Base-by-base conservation (phyloP, 305 asterid species). In the Rubia occidens region DNA sequence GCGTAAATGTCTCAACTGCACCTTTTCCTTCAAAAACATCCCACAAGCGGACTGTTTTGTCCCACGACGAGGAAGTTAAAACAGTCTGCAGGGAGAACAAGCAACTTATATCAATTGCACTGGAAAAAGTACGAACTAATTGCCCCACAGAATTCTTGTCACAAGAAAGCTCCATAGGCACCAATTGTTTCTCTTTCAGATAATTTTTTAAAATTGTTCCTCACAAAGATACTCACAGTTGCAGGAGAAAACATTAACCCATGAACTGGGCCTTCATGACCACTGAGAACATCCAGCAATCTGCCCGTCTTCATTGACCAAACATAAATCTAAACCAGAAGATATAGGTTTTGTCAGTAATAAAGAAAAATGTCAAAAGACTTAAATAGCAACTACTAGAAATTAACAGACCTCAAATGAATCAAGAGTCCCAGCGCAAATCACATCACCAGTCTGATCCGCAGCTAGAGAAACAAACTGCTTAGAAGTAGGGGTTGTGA, bases 241-340 rank as follows among this genome's bases (percentile, higher is more conserved):
- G 88, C 75, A 47, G 99, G 99, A 77, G 97, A 94, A 80, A 94
- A 94, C 89, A 89, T 84, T 71, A 94, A 81, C 70, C 96, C 99
- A 75, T 90, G 99, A 72, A 94, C 99, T 73, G 99, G 99, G 73
- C 95, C 99, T 80, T 88, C 95, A 56, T 94, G 99, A 65, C 99
- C 97, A 21, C 99, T 94, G 75, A 94, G 97, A 83, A 89, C 85
- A 47, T 94, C 99, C 82, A 94, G 78, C 61, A 94, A 75, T 74
- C 95, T 83, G 64, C 95, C 96, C 1, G 97, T 91, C 88, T 89
- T 94, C 99, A 94, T 94, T 64, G 99, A 94, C 99, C 99, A 94
- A 71, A 90, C 96, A 81, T 83, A 94, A 76, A 90, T 85, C 99
- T 94, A 78, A 21, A 64, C 68, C 54, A 18, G 11, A 64, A 40